These are phyloP conservation scores for Xylaria polymorpha DNA, from an alignment of 2,329 filamentous ascomycete genomes.

Conservation along the genomic window DNA sequence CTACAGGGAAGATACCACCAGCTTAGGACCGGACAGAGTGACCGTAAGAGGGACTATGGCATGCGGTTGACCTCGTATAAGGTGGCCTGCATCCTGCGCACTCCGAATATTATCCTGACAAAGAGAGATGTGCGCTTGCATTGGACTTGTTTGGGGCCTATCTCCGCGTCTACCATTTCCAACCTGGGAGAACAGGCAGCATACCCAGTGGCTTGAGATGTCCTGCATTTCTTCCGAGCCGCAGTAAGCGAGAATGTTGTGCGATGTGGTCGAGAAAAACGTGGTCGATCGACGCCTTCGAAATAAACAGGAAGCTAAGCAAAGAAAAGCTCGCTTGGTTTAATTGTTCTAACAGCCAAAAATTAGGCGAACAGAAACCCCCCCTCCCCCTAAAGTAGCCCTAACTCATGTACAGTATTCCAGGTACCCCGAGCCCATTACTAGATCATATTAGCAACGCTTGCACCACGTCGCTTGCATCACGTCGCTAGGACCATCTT, in stretches of 20 bases:
- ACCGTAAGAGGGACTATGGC: conserved; percentile 21
- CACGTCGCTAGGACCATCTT: conserved; percentile 14
- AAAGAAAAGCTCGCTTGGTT: conserved; percentile 1
- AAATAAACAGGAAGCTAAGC: conserved; percentile 19
- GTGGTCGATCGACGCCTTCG: conserved; percentile 31
- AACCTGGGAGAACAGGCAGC: conserved; percentile 24
- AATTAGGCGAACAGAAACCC: neutral
- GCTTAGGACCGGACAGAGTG: conserved; percentile 18
- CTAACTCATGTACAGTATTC: neutral
- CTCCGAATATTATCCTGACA: conserved; percentile 21
- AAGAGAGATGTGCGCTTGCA: conserved; percentile 23
- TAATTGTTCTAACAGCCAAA: conserved; percentile 6
- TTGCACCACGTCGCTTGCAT: conserved; percentile 11
- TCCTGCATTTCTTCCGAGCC: conserved; percentile 40
- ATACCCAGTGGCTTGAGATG: conserved; percentile 23
- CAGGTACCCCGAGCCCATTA: conserved; percentile 12
- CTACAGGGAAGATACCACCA: conserved; percentile 13
- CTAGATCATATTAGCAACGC: conserved; percentile 13
- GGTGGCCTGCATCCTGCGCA: conserved; percentile 30
- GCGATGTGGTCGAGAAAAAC: conserved; percentile 35
- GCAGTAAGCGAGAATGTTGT: conserved; percentile 40
- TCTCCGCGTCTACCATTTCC: conserved; percentile 32
- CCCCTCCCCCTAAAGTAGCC: conserved; percentile 8
- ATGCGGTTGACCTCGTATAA: conserved; percentile 34
- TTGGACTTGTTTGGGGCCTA: conserved; percentile 27